Base-by-base conservation (phyloP, 1,284 basidiomycete species). In the Porogramme epimiltina region DNA sequence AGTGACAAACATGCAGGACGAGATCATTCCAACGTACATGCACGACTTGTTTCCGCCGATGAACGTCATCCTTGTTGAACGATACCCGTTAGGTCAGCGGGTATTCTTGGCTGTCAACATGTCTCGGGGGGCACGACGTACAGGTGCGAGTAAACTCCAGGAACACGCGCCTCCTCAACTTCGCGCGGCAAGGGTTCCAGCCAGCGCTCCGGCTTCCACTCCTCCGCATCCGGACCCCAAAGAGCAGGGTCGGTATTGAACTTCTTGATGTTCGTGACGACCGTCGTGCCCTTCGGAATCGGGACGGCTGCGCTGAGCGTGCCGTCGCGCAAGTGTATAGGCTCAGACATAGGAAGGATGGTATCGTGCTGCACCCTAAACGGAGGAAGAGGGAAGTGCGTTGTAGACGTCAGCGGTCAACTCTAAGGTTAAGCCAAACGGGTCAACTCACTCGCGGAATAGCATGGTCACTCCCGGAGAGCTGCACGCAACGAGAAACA, bases 41-140 rank as follows among this genome's bases (percentile, higher is more conserved):
- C 67, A 70, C 6, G 61, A 48, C 18, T 65, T 52, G 36, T 59
- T 56, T 13, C 69, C 68, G 10, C 65, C 66, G 19, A 63, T 51
- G 58, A 70, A 70, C 8, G 67, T 68, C 62, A 70, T 65, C 44
- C 67, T 70, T 20, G 19, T n/a, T 15, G 0, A 36, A 19, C 19
- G n/a, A 37, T 18, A 25, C n/a, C n/a, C n/a, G 9, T 10, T 66
- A n/a, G 60, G 19, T 23, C 13, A 36, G 15, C 19, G 18, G 11
- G 65, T 66, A n/a, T n/a, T n/a, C n/a, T n/a, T n/a, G n/a, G n/a
- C 6, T 18, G 22, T 28, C 15, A 53, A 54, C 43, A 15, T 13
- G 18, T 3, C 23, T 23, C 11, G 4, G 22, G 16, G n/a, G 19
- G 39, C 19, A 16, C 24, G 46, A 38, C 28, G 6, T 22, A 52